Percentiles rank a stretch among this genome's conserved stretches.
Evolutionary conservation across 768 basidiomycete species (phyloP).

Genomic region (Gelatoporia subvermispora): DNA sequence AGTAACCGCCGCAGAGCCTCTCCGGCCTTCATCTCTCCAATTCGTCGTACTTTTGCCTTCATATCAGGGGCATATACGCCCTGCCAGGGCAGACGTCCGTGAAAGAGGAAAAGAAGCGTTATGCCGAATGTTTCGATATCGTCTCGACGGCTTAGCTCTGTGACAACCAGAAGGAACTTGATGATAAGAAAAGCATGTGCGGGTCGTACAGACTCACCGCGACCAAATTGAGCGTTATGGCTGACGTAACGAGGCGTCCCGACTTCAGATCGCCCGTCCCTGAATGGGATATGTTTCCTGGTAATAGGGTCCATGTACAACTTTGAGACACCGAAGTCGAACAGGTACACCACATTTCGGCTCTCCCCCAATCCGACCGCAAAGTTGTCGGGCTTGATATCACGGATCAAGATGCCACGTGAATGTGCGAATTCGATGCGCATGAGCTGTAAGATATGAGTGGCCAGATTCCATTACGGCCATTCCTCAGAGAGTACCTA

Average conservation of each 20-base stretch:
- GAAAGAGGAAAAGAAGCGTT: conserved; percentile 8
- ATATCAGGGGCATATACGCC: conserved; percentile 6
- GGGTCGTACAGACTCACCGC: conserved; percentile 13
- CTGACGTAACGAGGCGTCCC: conserved; percentile 15
- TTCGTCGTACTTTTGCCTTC: conserved; percentile 3
- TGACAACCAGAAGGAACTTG: too few relatives aligned
- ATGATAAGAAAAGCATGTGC: too few relatives aligned
- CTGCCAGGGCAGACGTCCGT: conserved; percentile 22
- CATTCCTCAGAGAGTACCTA: conserved; percentile 1
- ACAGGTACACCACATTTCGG: conserved; percentile 7
- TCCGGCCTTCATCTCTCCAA: conserved; percentile 16
- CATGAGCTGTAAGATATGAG: conserved; percentile 13
- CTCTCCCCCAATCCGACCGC: conserved; percentile 8
- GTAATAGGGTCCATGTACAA: conserved; percentile 10
- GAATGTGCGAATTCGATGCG: conserved; percentile 15
- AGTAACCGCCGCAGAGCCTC: not conserved
- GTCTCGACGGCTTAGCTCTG: too few relatives aligned
- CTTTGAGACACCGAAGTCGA: conserved; percentile 18
- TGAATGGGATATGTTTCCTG: conserved; percentile 13
- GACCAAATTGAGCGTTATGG: conserved; percentile 4
- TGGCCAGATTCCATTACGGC: too few relatives aligned
- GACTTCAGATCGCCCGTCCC: conserved; percentile 1
- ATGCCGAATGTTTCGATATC: too few relatives aligned
- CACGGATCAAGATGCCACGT: conserved; percentile 14
- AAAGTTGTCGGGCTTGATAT: conserved; percentile 22